phyloP scores from a whole-genome alignment of 23 red algal species.

The Agarophyton chilense region DNA sequence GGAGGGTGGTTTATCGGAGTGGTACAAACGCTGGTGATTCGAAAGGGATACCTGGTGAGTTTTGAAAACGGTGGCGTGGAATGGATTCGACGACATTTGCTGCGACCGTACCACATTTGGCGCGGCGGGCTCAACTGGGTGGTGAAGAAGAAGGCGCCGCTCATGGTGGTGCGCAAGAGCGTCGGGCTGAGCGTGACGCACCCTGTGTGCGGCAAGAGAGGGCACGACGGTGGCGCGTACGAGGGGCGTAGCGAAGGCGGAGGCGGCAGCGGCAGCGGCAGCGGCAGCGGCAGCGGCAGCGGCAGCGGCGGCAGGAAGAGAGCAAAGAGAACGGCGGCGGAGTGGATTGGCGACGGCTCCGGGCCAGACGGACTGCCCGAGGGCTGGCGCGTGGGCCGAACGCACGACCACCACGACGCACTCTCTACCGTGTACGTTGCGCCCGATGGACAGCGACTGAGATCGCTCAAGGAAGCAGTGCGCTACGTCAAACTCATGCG shows the following conservation, averaged over 20 bases:
- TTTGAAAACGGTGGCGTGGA: constrained; percentile 47
- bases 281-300: neutral
- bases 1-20: constrained; percentile 70
- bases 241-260: neutral
- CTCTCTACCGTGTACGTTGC: constrained; percentile 62
- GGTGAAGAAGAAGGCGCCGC: constrained; percentile 71
- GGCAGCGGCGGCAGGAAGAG: no score
- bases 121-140: constrained; percentile 71
- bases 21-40: constrained; percentile 64
- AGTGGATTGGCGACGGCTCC: neutral
- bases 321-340: neutral
- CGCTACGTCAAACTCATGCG: constrained; percentile 67
- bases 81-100: constrained; percentile 61
- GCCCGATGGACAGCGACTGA: constrained; percentile 54
- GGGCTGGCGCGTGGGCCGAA: constrained; percentile 59
- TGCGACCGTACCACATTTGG: constrained; percentile 85
- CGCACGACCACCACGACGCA: no score
- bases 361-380: constrained; percentile 67
- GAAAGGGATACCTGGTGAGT: constrained; percentile 75
- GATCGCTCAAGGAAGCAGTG: constrained; percentile 61
- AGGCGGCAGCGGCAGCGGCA: neutral
- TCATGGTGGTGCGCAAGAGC: constrained; percentile 52
- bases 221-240: neutral
- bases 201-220: constrained; percentile 48
- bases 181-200: constrained; percentile 71